Percentiles rank a stretch among this genome's conserved stretches.
phyloP scores from a whole-genome alignment of 2,329 filamentous ascomycete species.

The Aspergillus calidoustus region DNA sequence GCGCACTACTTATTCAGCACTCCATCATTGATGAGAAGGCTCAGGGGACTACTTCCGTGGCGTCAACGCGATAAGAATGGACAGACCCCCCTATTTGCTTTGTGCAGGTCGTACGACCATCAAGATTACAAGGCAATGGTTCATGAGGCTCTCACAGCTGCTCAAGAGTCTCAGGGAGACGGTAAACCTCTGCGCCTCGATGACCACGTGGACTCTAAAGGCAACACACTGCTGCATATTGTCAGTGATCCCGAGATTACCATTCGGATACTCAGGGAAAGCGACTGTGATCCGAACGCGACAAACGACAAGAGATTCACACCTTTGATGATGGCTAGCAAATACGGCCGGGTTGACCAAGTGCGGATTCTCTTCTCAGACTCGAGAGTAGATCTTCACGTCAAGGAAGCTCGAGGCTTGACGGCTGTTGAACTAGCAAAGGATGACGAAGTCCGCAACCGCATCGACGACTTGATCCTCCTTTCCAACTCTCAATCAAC shows the following conservation, averaged over 20 bases:
- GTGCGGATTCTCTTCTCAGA: conserved; percentile 87
- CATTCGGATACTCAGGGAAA: conserved; percentile 74
- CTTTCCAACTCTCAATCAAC: conserved; percentile 66
- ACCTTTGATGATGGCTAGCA: conserved; percentile 96
- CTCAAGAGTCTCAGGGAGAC: conserved; percentile 75
- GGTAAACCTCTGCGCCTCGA: conserved; percentile 82
- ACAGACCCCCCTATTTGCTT: conserved; percentile 93
- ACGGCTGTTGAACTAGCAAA: conserved; percentile 97
- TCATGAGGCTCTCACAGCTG: conserved; percentile 74
- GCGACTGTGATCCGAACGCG: conserved; percentile 95
- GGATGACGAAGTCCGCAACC: conserved; percentile 94
- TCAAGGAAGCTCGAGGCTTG: conserved; percentile 83
- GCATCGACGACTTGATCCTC: conserved; percentile 90
- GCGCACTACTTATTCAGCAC: conserved; percentile 97
- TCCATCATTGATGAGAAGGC: conserved; percentile 74
- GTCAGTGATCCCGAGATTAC: conserved; percentile 84
- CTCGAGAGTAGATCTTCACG: conserved; percentile 79
- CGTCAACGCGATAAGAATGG: conserved; percentile 91
- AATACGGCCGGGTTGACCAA: conserved; percentile 94
- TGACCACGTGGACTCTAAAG: conserved; percentile 88
- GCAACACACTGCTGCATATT: conserved; percentile 94
- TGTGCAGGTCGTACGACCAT: conserved; percentile 95
- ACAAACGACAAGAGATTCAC: conserved; percentile 95
- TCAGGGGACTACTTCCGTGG: conserved; percentile 84
- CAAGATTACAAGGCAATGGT: conserved; percentile 87